A percentile compares a stretch with the other conserved stretches of the same genome.
phyloP scores from a whole-genome alignment of 345 rosid species.

The Salix suchowensis region DNA sequence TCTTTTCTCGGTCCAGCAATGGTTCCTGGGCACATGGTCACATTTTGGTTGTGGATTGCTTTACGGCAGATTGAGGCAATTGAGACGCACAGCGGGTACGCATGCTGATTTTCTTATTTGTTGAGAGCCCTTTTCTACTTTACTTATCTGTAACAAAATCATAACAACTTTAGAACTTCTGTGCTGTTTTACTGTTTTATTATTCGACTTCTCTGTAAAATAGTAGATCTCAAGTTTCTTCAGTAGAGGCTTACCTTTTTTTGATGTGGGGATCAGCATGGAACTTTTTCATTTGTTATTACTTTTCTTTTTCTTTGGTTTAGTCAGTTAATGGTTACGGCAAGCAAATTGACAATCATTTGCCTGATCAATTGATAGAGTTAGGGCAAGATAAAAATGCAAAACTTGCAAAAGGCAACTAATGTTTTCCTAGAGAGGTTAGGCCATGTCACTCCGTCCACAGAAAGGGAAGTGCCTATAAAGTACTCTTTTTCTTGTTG shows the following conservation, averaged over 20 bases:
- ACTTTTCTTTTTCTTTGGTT: constrained; percentile 11
- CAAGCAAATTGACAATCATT: neutral
- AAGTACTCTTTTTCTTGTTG: neutral
- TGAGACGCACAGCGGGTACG: constrained; percentile 97
- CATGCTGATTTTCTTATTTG: constrained; percentile 23
- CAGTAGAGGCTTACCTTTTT: constrained; percentile 25
- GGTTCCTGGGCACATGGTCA: constrained; percentile 90
- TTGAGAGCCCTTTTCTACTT: constrained; percentile 23
- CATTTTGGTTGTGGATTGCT: constrained; percentile 92
- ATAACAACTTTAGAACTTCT: constrained; percentile 27
- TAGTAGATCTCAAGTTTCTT: constrained; percentile 29
- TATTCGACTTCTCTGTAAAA: constrained; percentile 5
- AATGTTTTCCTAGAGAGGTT: neutral
- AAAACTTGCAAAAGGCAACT: neutral
- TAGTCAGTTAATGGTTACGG: neutral
- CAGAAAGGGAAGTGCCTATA: neutral
- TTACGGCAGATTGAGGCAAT: constrained; percentile 87
- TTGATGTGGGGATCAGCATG: constrained; percentile 24
- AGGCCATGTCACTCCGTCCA: neutral
- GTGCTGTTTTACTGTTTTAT: constrained; percentile 18
- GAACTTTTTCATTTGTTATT: constrained; percentile 4
- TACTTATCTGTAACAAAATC: constrained; percentile 34
- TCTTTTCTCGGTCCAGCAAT: constrained; percentile 91
- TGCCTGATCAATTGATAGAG: neutral
- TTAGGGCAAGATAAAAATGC: neutral